Conservation (phyloP, 495 filamentous ascomycete species). For the Cryomyces antarcticus region DNA sequence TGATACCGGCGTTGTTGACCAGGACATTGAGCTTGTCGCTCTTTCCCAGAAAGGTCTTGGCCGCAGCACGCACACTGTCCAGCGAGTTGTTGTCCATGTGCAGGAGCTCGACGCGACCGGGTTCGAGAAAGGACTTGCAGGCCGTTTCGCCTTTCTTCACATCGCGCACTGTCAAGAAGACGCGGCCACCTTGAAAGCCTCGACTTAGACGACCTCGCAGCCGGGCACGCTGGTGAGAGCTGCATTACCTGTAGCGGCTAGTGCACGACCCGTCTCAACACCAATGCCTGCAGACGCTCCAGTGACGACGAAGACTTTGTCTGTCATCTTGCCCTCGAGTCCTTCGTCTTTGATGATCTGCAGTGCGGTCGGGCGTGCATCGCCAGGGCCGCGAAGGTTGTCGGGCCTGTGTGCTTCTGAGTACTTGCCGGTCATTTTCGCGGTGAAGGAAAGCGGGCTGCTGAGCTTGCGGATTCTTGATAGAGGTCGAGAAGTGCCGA, state of each 20-base stretch:
- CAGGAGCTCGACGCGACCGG: constrained; percentile 14
- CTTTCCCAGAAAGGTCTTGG: constrained; percentile 5
- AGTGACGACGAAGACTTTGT: constrained; percentile 31
- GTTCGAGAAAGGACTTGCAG: constrained; percentile 10
- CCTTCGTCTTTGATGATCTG: constrained; percentile 32
- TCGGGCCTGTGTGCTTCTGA: constrained; percentile 7
- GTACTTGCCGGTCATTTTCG: no score
- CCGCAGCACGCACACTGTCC: constrained; percentile 7
- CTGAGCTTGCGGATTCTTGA: no score
- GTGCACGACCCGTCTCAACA: constrained; percentile 27
- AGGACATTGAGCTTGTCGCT: constrained; percentile 12
- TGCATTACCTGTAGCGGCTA: constrained; percentile 21
- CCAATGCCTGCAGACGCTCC: constrained; percentile 34
- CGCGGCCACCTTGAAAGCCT: constrained; percentile 10
- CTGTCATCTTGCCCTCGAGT: constrained; percentile 19
- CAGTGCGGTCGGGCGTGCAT: constrained; percentile 33
- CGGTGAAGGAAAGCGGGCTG: no score
- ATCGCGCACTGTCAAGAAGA: constrained; percentile 25
- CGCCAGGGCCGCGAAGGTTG: constrained; percentile 27
- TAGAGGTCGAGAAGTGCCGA: no score
- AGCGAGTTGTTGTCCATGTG: constrained; percentile 15
- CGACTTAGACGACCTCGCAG: no score
- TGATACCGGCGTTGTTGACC: constrained; percentile 19
- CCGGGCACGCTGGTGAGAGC: no score
- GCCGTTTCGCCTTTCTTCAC: constrained; percentile 17